Percentiles rank a stretch among this genome's conserved stretches.
Conservation (phyloP, 2,329 filamentous ascomycete genomes). For the Eurotiales sp. region DNA sequence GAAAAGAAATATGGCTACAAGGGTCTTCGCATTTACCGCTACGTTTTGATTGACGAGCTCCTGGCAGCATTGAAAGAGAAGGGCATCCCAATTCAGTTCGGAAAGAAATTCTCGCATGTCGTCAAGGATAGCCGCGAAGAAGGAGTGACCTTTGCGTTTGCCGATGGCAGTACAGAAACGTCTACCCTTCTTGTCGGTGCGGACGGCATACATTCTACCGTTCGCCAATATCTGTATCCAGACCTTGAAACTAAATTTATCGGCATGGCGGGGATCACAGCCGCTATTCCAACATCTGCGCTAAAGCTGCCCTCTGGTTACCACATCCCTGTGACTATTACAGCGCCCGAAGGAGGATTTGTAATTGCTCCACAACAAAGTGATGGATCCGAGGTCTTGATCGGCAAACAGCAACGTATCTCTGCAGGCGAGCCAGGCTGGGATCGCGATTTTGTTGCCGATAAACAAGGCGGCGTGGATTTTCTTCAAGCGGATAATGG, state of each 20-base stretch:
- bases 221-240: constrained; percentile 51
- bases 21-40: constrained; percentile 3
- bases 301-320: constrained; percentile 17
- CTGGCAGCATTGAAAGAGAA: neutral
- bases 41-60: constrained; percentile 3
- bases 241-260: constrained; percentile 49
- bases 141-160: constrained; percentile 46
- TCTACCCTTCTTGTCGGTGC: constrained; percentile 52
- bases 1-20: constrained; percentile 5
- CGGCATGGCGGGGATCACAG: constrained; percentile 31
- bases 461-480: constrained; percentile 1
- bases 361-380: constrained; percentile 36
- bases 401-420: constrained; percentile 32
- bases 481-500: constrained; percentile 28
- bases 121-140: constrained; percentile 35
- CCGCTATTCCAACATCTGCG: neutral
- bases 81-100: constrained; percentile 46
- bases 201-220: constrained; percentile 58
- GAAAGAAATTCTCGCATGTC: constrained; percentile 47
- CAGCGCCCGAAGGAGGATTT: constrained; percentile 32
- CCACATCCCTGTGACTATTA: constrained; percentile 30
- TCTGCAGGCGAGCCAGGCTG: constrained; percentile 31
- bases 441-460: constrained; percentile 18
- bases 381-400: constrained; percentile 31
- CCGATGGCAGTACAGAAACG: constrained; percentile 39